A percentile compares a stretch with the other conserved stretches of the same genome.
These are phyloP conservation scores for Gossypium aridum DNA, from an alignment of 441 rosid species.

Conservation along the genomic window DNA sequence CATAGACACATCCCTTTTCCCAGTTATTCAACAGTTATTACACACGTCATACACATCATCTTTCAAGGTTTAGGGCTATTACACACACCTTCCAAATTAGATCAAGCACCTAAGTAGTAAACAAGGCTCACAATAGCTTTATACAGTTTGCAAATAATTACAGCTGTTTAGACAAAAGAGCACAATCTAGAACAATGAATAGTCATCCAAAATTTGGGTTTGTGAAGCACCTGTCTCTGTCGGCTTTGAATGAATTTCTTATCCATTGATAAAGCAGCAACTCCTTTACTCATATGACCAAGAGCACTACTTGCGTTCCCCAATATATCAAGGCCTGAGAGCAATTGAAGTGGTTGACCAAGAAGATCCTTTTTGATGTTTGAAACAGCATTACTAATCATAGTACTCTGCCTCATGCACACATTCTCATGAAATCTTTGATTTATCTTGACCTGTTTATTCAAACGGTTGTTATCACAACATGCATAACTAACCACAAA, in stretches of 20 bases:
- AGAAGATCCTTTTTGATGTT: conserved; percentile 88
- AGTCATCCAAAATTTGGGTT: conserved; percentile 13
- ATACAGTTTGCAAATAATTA: not conserved
- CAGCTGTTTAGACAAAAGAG: not conserved
- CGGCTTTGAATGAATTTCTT: conserved; percentile 92
- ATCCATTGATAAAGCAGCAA: conserved; percentile 98
- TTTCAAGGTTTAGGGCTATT: not conserved
- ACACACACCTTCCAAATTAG: not conserved
- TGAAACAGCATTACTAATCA: conserved; percentile 74
- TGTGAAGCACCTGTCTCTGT: conserved; percentile 75
- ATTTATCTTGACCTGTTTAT: conserved; percentile 75
- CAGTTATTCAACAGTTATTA: too few species aligned
- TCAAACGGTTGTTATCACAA: conserved; percentile 5
- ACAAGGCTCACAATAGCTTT: not conserved
- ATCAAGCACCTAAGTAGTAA: not conserved
- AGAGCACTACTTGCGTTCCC: conserved; percentile 99
- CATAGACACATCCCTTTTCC: not conserved
- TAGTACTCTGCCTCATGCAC: conserved; percentile 92
- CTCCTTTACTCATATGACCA: conserved; percentile 99
- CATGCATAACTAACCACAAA: conserved; percentile 6
- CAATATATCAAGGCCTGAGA: conserved; percentile 94
- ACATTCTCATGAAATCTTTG: conserved; percentile 76
- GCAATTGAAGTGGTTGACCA: conserved; percentile 96
- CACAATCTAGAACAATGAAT: not conserved
- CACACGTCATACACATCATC: not conserved